Evolutionary conservation across 257 asterid genomes (phyloP).

Genomic region (Asclepias syriaca): DNA sequence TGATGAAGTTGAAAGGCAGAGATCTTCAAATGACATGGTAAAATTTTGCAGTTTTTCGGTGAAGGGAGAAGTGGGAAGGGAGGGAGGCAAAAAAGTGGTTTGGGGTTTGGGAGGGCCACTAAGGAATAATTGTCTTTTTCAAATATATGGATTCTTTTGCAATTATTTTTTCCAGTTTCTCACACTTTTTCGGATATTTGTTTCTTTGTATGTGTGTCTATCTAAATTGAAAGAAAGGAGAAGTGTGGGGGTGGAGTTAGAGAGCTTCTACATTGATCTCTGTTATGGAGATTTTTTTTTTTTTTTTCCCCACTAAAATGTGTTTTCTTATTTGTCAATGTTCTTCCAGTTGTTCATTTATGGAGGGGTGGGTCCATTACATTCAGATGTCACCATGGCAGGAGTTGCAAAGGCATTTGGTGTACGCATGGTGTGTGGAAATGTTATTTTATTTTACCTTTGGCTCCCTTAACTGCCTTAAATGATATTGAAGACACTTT

Average conservation of each 20-base stretch:
- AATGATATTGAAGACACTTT: not conserved
- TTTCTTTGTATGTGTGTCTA: not conserved
- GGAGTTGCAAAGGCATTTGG: constrained; percentile 98
- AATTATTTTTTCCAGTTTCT: not conserved
- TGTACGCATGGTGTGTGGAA: constrained; percentile 61
- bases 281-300: not conserved
- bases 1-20: constrained; percentile 78
- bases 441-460: not conserved
- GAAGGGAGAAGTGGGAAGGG: not conserved
- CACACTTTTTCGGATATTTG: not conserved
- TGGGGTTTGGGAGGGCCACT: not conserved
- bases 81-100: not conserved
- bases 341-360: constrained; percentile 63
- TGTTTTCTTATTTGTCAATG: not conserved
- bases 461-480: constrained; percentile 8
- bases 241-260: not conserved
- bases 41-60: constrained; percentile 13
- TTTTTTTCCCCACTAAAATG: not conserved
- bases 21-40: constrained; percentile 76
- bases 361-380: constrained; percentile 92
- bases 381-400: constrained; percentile 82
- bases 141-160: not conserved
- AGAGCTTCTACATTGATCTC: constrained; percentile 4
- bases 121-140: not conserved
- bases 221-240: not conserved